Evolutionary conservation across 1,284 basidiomycete genomes (phyloP).

Genomic region (Exobasidium cylindrosporum): DNA sequence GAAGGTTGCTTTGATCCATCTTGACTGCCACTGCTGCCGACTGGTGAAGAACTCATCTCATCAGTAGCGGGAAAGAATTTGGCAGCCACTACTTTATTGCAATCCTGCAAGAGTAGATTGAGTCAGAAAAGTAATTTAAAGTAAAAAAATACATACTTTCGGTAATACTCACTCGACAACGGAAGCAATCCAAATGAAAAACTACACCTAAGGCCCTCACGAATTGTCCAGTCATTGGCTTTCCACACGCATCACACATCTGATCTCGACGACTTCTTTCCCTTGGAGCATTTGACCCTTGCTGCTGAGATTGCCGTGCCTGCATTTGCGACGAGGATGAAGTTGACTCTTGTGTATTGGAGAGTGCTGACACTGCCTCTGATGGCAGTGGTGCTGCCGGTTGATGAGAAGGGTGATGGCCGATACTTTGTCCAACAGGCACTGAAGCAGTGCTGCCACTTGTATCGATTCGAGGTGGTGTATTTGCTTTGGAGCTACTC

Average conservation of each 20-base stretch:
- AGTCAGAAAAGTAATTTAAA: not conserved
- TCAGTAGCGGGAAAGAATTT: conserved; percentile 84
- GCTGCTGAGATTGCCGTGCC: not conserved
- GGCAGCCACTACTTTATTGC: conserved; percentile 88
- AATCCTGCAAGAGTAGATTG: conserved; percentile 67
- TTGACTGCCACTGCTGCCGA: conserved; percentile 59
- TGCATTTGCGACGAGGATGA: not conserved
- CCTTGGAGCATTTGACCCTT: not conserved
- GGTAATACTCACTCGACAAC: conserved; percentile 60
- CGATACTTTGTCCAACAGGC: not conserved
- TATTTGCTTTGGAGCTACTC: not conserved
- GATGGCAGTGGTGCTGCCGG: not conserved
- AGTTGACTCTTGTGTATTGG: not conserved
- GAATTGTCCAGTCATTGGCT: conserved; percentile 80
- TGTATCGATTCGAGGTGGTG: not conserved
- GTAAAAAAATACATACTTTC: too few relatives aligned
- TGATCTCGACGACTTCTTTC: conserved; percentile 26
- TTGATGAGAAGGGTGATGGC: not conserved
- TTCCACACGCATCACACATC: conserved; percentile 42
- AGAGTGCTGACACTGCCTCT: not conserved
- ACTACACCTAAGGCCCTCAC: conserved; percentile 91
- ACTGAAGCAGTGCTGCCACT: not conserved
- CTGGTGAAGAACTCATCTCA: conserved; percentile 67
- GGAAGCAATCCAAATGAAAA: conserved; percentile 94
- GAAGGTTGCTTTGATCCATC: conserved; percentile 1